Base-by-base conservation (phyloP, 768 basidiomycete species). In the Leccinellum rugosiceps region DNA sequence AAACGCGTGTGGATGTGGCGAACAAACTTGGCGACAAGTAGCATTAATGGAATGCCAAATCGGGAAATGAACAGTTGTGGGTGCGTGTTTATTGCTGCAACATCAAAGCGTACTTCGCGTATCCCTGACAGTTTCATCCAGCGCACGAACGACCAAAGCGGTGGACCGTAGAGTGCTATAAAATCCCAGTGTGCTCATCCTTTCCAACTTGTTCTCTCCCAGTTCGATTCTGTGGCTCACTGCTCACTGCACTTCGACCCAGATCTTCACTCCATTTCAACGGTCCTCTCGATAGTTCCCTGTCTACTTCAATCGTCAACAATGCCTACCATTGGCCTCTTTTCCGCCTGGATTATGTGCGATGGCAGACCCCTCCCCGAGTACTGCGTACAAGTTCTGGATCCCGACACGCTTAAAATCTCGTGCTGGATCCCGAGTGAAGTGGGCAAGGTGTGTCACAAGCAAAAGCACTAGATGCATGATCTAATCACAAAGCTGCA, bases 351-450 rank as follows among this genome's bases (percentile, higher is more conserved):
- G 84, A 83, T 90, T 52, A 74, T 76, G 34, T 80, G 77, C 41
- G 78, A 82, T 31, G 81, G 78, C 5, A 61, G 75, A 55, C 65
- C 70, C 11, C 64, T 88, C 11, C 77, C 74, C 5, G 86, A 88
- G 68, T 83, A 85, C 67, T 69, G 85, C n/a, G 74, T 79, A 8
- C 76, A 79, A 6, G 70, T 81, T 30, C 17, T 17, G 35, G 82
- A 87, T 54, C 60, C 65, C 5, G 69, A 71, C 6, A 62, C 68
- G 5, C 68, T 80, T 58, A 75, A 75, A 9, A 78, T 85, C 8
- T 82, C 82, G 0, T 89, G 88, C 65, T 89, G 86, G 86, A 82
- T 90, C 61, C 81, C 84, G 7, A 80, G 86, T 56, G 77, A 81
- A 50, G 74, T 74, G 25, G 86, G 85, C 25, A 78, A 84, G 76